These are phyloP conservation scores for Cucurbita moschata DNA, from an alignment of 306 rosid species.

Conservation along the genomic window DNA sequence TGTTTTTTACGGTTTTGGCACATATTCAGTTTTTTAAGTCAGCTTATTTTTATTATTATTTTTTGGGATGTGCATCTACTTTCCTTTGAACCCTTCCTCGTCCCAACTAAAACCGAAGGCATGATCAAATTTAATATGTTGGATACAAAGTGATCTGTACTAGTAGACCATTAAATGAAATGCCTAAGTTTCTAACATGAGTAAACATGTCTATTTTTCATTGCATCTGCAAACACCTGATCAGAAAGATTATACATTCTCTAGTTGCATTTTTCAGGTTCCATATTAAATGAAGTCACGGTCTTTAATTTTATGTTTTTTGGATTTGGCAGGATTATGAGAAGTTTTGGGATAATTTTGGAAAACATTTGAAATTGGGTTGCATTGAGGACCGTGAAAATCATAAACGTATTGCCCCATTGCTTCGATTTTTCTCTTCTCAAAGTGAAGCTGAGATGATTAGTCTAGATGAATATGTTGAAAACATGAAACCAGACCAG, in stretches of 20 bases:
- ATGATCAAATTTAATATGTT: not conserved
- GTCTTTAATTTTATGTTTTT: not conserved
- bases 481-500: constrained; percentile 91
- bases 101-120: not conserved
- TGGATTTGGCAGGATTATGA: constrained; percentile 68
- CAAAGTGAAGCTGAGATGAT: constrained; percentile 73
- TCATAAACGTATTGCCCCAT: constrained; percentile 89
- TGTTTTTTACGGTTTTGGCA: not conserved
- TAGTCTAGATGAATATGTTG: constrained; percentile 93
- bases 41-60: not conserved
- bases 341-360: constrained; percentile 86
- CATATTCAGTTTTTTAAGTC: not conserved
- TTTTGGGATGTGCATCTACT: not conserved
- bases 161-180: not conserved
- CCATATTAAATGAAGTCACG: not conserved
- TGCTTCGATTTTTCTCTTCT: constrained; percentile 88
- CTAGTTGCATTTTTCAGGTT: not conserved
- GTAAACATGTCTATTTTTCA: too few species aligned
- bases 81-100: not conserved
- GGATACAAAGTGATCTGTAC: not conserved
- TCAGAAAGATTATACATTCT: not conserved
- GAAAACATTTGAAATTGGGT: constrained; percentile 84
- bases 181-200: not conserved
- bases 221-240: not conserved
- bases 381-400: constrained; percentile 97